Evolutionary conservation across 2,329 filamentous ascomycete genomes (phyloP).

Genomic region (Fusarium marasasianum): DNA sequence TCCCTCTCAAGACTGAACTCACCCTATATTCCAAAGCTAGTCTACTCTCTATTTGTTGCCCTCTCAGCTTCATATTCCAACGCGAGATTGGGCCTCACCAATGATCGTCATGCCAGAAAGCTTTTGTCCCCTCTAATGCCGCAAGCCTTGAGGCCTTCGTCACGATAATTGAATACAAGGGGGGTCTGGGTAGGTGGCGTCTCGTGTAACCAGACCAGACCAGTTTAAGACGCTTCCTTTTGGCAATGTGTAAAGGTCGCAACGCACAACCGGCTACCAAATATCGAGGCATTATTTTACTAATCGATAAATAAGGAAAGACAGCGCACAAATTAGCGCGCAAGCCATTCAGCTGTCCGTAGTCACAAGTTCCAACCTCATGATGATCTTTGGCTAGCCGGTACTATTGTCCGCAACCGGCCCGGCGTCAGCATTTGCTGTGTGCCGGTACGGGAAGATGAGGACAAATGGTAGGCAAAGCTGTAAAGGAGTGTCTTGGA

Average conservation of each 20-base stretch:
- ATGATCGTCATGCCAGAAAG: accelerated
- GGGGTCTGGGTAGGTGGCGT: background rate
- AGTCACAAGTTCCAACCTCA: background rate
- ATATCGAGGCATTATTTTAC: background rate
- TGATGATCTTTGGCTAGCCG: background rate
- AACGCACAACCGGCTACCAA: background rate
- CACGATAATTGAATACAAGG: accelerated
- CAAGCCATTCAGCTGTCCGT: background rate
- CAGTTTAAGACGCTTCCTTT: background rate
- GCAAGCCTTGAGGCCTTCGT: accelerated
- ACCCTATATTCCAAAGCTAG: too few species aligned
- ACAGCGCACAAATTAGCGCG: background rate
- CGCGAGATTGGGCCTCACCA: accelerated
- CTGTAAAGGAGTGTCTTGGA: background rate
- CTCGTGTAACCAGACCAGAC: background rate
- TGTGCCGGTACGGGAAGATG: accelerated
- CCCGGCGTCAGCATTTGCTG: background rate
- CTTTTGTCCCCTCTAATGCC: accelerated
- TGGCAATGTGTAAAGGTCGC: background rate
- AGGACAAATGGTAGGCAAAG: background rate
- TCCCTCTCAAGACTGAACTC: too few species aligned
- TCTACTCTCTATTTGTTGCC: background rate
- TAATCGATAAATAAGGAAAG: background rate
- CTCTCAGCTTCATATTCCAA: accelerated
- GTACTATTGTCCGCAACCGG: background rate